These are phyloP conservation scores for Haplosporangium sp. DNA, from an alignment of 371 early-diverging fungal species.

Conservation along the genomic window DNA sequence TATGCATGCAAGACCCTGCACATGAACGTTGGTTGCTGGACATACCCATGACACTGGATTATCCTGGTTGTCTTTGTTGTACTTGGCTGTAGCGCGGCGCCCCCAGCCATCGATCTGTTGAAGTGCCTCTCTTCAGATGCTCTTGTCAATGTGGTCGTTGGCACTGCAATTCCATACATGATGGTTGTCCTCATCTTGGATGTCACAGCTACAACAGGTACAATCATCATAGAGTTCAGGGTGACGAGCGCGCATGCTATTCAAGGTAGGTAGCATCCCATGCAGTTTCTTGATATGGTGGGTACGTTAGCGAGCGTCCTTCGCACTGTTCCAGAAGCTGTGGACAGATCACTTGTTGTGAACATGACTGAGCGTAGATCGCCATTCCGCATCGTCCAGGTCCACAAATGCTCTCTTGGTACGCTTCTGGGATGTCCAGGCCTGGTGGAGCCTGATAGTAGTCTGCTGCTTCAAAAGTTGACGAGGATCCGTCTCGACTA, in stretches of 20 bases:
- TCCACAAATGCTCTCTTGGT: neutral
- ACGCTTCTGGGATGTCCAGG: constrained; percentile 9
- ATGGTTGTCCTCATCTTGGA: constrained; percentile 1
- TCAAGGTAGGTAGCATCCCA: constrained; percentile 11
- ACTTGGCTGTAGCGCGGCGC: neutral
- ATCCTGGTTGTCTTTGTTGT: too few species aligned
- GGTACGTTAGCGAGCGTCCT: neutral
- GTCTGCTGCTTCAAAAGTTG: constrained; percentile 18
- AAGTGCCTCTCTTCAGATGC: neutral
- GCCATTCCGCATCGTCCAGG: too few species aligned
- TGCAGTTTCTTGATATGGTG: constrained; percentile 13
- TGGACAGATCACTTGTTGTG: neutral
- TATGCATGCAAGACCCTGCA: too few species aligned
- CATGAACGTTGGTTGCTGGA: too few species aligned
- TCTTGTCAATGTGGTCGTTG: neutral
- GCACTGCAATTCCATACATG: too few species aligned
- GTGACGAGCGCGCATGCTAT: neutral
- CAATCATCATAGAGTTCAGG: neutral
- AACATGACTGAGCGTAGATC: neutral
- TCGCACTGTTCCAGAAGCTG: neutral
- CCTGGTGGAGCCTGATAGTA: constrained; percentile 3
- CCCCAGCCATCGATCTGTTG: neutral
- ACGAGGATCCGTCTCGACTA: constrained; percentile 4
- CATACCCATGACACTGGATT: too few species aligned
- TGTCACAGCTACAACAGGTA: neutral